Conservation (phyloP, 805 yeast genomes). For the Candida anglica region DNA sequence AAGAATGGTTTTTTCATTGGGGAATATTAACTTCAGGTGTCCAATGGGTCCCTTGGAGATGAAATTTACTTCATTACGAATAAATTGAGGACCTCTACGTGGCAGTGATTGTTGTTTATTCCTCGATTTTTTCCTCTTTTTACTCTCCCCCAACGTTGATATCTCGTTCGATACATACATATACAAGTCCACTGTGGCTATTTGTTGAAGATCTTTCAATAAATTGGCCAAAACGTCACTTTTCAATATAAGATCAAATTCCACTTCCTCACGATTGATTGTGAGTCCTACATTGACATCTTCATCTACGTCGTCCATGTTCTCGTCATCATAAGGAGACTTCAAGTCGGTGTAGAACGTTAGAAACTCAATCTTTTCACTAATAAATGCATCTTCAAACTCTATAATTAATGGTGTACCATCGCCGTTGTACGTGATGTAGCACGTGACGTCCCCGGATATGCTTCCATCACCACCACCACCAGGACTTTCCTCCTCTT, state of each 20-base stretch:
- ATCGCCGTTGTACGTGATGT: slow-evolving; percentile 32
- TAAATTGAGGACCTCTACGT: slow-evolving; percentile 3
- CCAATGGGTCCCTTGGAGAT: slow-evolving; percentile 76
- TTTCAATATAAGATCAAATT: slow-evolving; percentile 33
- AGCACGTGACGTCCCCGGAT: slow-evolving; percentile 31
- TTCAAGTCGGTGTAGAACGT: slow-evolving; percentile 30
- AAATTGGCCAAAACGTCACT: slow-evolving; percentile 35
- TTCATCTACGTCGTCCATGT: slow-evolving; percentile 13
- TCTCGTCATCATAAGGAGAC: slow-evolving; percentile 19
- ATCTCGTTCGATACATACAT: slow-evolving; percentile 23
- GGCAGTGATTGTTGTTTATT: slow-evolving; percentile 2
- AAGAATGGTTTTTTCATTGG: slow-evolving; percentile 56
- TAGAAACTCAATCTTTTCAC: slow-evolving; percentile 38
- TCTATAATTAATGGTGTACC: slow-evolving; percentile 37
- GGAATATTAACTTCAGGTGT: slow-evolving; percentile 59
- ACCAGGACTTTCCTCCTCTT: too few relatives aligned
- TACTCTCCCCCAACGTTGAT: slow-evolving; percentile 4
- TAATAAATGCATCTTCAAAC: slow-evolving; percentile 37
- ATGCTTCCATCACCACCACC: not conserved
- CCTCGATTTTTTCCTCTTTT: too few relatives aligned
- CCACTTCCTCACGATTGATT: slow-evolving; percentile 26
- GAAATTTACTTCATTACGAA: slow-evolving; percentile 43
- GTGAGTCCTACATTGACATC: slow-evolving; percentile 8
- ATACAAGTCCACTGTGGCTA: slow-evolving; percentile 32
- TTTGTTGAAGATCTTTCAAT: slow-evolving; percentile 31